Evolutionary conservation across 2,329 filamentous ascomycete genomes (phyloP), one percentile per base, ranked within the genome.

Genomic region (Penicillium nordicum): DNA sequence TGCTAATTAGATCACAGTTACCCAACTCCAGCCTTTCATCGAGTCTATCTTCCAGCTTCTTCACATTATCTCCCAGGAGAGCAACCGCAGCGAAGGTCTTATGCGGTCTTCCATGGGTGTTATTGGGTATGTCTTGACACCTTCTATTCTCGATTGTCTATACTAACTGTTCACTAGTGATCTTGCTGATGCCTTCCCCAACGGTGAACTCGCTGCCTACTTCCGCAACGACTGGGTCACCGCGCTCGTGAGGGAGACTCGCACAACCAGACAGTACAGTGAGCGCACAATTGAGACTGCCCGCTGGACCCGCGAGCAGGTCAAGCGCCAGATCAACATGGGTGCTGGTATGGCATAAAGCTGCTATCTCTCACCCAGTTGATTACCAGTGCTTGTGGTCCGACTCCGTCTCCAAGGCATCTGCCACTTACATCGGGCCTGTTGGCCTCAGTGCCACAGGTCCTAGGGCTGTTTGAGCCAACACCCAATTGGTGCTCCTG

Each of bases 71-170:
- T 88, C 88, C 61, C 81, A 84, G 63, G 94, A 97, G 71, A 82
- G 83, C 63, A 96, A 94, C 80, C 89, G 92, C 66, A 96, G 91
- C 69, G 94, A 99, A 77, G 86, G 89, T 36, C 81, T 99, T 47
- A 88, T 97, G 82, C 85, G 94, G 65, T 90, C 93, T n/a, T 85
- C 89, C 9, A 97, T 97, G 90, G 94, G 94, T 74, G 92, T 97
- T 53, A 90, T 99, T 78, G 94, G 92, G 91, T 96, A 84, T 72
- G 87, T 77, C 18, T 50, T 4, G 4, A 2, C 14, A 47, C 12
- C 40, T 49, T 59, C 18, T 34, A 7, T 23, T 23, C 43, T 9
- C 14, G 16, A 21, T 38, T 57, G 40, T 49, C 49, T 50, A 36
- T 56, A 38, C 75, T 84, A 72, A 81, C 70, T 12, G 7, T 41